These are phyloP conservation scores for Lactarius sanguifluus DNA, from an alignment of 768 basidiomycete species.

Conservation along the genomic window DNA sequence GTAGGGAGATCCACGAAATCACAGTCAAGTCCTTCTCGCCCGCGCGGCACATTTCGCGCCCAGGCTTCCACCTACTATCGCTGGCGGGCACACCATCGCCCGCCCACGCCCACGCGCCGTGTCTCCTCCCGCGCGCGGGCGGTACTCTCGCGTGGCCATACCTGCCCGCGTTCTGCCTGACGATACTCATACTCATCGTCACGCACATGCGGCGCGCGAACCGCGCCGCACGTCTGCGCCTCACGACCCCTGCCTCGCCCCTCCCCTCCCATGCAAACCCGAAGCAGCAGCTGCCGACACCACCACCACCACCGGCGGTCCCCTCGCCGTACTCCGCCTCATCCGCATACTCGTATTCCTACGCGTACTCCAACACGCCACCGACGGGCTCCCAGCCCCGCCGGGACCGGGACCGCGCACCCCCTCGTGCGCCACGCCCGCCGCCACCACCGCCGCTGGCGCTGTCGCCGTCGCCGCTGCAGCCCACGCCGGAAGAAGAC, in stretches of 20 bases:
- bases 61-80: constrained; percentile 86
- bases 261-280: constrained; percentile 11
- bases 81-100: constrained; percentile 42
- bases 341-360: constrained; percentile 29
- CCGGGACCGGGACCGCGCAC: constrained; percentile 6
- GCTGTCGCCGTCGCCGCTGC: not conserved
- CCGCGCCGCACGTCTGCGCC: constrained; percentile 24
- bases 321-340: constrained; percentile 30
- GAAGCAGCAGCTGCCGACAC: not conserved
- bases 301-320: not conserved
- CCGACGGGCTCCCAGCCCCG: constrained; percentile 15
- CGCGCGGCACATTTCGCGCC: constrained; percentile 64
- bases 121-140: constrained; percentile 74
- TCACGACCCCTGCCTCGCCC: constrained; percentile 25
- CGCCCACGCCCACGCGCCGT: constrained; percentile 65
- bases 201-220: constrained; percentile 41
- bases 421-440: not conserved
- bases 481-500: constrained; percentile 25
- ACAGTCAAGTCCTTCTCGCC: constrained; percentile 88
- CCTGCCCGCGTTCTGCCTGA: constrained; percentile 58
- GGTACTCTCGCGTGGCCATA: constrained; percentile 62
- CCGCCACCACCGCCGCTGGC: not conserved
- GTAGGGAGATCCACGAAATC: constrained; percentile 59
- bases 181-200: constrained; percentile 48
- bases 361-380: constrained; percentile 28